These are phyloP conservation scores for Stephania japonica DNA, from an alignment of 164 flowering plant genomes.

Conservation along the genomic window DNA sequence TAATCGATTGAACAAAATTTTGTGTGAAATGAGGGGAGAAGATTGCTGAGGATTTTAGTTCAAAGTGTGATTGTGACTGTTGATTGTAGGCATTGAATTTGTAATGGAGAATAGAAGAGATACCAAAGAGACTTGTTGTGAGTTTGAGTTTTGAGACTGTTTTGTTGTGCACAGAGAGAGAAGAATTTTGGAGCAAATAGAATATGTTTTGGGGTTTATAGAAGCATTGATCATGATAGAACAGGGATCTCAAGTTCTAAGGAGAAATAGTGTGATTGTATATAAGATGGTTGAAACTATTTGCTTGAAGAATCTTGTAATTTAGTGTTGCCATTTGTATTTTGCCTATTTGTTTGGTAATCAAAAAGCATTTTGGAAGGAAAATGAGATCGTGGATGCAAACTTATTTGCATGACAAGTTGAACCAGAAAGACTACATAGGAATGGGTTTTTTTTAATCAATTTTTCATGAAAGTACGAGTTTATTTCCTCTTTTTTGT, in stretches of 20 bases:
- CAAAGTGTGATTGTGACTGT: too few species aligned
- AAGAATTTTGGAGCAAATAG: not conserved
- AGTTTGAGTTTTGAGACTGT: too few species aligned
- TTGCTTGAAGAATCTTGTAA: not conserved
- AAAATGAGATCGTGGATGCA: not conserved
- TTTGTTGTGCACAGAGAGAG: too few species aligned
- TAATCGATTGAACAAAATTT: too few species aligned
- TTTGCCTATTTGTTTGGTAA: not conserved
- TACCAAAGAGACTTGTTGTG: too few species aligned
- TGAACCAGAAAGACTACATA: not conserved
- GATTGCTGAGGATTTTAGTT: too few species aligned
- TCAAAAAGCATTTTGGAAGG: not conserved
- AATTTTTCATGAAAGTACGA: not conserved
- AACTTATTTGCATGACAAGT: not conserved
- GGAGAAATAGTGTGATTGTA: not conserved
- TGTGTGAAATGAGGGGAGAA: too few species aligned
- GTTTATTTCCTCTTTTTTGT: not conserved
- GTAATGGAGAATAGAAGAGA: too few species aligned
- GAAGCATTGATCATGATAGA: not conserved
- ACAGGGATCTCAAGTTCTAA: not conserved
- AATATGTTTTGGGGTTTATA: not conserved
- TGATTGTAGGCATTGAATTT: too few species aligned
- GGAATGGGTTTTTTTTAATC: not conserved
- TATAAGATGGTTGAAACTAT: not conserved
- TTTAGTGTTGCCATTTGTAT: not conserved